These are phyloP conservation scores for Choiromyces venosus DNA, from an alignment of 495 filamentous ascomycete genomes.

Conservation along the genomic window DNA sequence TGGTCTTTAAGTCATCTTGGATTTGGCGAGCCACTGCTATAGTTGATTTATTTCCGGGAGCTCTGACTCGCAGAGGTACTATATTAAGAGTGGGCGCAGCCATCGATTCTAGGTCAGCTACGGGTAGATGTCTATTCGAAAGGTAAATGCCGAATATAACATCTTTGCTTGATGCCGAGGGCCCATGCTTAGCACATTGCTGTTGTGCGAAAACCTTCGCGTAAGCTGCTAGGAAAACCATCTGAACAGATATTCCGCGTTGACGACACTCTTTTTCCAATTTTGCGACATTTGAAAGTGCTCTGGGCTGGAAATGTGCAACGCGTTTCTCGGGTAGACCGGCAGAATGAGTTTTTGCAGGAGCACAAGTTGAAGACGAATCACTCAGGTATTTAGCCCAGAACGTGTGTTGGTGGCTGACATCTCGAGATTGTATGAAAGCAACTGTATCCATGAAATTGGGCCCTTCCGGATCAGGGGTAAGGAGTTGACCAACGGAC, in stretches of 20 bases:
- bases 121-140: constrained; percentile 51
- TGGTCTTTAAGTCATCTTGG: constrained; percentile 48
- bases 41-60: constrained; percentile 35
- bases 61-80: constrained; percentile 48
- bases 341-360: background rate
- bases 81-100: constrained; percentile 52
- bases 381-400: constrained; percentile 53
- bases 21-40: constrained; percentile 46
- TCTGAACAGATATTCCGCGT: constrained; percentile 48
- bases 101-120: constrained; percentile 41
- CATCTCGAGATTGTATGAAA: constrained; percentile 27
- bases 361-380: constrained; percentile 24
- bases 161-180: constrained; percentile 32
- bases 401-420: constrained; percentile 44
- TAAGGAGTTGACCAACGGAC: constrained; percentile 21
- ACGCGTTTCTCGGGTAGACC: constrained; percentile 30
- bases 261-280: constrained; percentile 43
- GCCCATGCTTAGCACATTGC: constrained; percentile 16
- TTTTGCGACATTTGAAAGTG: constrained; percentile 15
- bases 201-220: constrained; percentile 45
- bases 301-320: constrained; percentile 46
- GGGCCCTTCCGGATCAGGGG: constrained; percentile 8
- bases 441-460: constrained; percentile 41
- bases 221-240: constrained; percentile 50
- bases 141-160: constrained; percentile 54